Base-by-base conservation (phyloP, 345 rosid species). In the Orychophragmus violaceus region DNA sequence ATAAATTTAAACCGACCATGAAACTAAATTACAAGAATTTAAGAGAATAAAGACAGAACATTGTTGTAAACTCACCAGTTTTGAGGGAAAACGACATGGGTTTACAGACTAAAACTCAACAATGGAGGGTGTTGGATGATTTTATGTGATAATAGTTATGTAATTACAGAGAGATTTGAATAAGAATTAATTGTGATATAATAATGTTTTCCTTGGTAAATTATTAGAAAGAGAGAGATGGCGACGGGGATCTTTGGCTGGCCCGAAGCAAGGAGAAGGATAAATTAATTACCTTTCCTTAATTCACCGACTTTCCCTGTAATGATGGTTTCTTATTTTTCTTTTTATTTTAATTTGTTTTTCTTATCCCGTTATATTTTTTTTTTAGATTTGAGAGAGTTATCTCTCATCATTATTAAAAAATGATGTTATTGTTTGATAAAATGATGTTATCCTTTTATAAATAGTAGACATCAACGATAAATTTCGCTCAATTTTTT, bases 161-260 rank as follows among this genome's bases (percentile, higher is more conserved):
- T 42, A 14, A 16, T 49, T 41, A 56, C 14, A 55, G 33, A 63
- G 42, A 45, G 64, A 36, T 49, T 50, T 54, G 56, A 62, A 41
- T 49, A 17, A 8, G 35, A 5, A 19, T 49, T 10, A 4, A 39
- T 1, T n/a, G 49, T 5, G 18, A 59, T 58, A 21, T 8, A 19
- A 32, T 23, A 42, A 70, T 54, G 37, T 2, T 52, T n/a, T 69
- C 3, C 50, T 35, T 33, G 5, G 19, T 22, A 16, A 59, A 59
- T 72, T 6, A 72, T 72, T 64, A 46, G 60, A 42, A 44, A 66
- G 72, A 68, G 66, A 62, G 45, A 48, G 54, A 57, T 2, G 64
- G 55, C 44, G 18, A 57, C 39, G 70, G 70, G 8, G 70, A 63
- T 25, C 71, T 62, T 23, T 62, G 46, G 68, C 57, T 54, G 57